These are phyloP conservation scores for Xylariaceae sp. DNA, from an alignment of 2,329 filamentous ascomycete species.

Conservation along the genomic window DNA sequence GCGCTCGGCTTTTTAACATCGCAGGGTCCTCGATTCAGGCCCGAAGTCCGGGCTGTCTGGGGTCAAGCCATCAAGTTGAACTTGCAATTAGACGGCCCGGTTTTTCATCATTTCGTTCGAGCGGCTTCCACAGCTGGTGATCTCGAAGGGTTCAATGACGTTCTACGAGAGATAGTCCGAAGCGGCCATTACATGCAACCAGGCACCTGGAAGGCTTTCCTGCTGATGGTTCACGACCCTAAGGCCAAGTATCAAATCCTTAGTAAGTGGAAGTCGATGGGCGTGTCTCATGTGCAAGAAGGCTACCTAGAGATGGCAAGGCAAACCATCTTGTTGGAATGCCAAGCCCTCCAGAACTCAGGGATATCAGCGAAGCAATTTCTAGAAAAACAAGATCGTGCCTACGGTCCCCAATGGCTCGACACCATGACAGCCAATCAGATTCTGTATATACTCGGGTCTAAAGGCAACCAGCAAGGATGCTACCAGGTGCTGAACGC, in stretches of 20 bases:
- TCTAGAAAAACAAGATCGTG: too few species aligned
- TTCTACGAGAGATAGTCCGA: constrained; percentile 26
- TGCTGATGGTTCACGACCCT: constrained; percentile 39
- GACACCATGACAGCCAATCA: constrained; percentile 25
- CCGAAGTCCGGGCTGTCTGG: constrained; percentile 21
- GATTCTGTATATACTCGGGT: constrained; percentile 26
- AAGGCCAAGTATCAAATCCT: constrained; percentile 43
- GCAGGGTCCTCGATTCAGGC: constrained; percentile 19
- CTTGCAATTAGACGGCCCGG: constrained; percentile 25
- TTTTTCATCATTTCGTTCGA: constrained; percentile 23
- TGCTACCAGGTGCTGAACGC: constrained; percentile 20
- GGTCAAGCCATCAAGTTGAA: constrained; percentile 17
- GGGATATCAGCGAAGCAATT: background rate
- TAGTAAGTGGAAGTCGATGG: constrained; percentile 28
- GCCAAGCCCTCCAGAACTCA: constrained; percentile 13
- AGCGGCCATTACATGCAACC: constrained; percentile 21
- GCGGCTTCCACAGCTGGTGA: constrained; percentile 24
- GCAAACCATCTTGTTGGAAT: constrained; percentile 20
- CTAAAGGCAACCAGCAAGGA: constrained; percentile 12
- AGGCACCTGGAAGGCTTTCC: constrained; percentile 25
- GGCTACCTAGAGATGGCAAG: constrained; percentile 21
- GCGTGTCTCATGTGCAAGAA: constrained; percentile 19
- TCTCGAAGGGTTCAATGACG: constrained; percentile 23
- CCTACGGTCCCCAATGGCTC: constrained; percentile 26
- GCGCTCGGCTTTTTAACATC: constrained; percentile 23